phyloP scores from a whole-genome alignment of 768 basidiomycete species.

The Rhodotorula kratochvilovae region DNA sequence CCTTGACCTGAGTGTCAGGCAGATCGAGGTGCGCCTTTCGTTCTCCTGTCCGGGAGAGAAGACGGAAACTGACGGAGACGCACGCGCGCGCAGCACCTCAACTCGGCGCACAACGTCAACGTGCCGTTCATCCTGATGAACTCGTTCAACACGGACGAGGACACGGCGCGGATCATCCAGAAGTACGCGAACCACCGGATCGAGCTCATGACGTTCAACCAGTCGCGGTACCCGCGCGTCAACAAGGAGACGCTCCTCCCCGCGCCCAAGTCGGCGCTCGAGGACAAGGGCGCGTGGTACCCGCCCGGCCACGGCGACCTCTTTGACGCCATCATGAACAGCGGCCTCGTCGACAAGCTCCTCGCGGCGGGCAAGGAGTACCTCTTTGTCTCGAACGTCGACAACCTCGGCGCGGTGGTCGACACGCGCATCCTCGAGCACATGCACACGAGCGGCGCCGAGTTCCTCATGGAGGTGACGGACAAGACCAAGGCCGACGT shows the following conservation, averaged over 20 bases:
- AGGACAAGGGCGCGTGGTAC: conserved; percentile 88
- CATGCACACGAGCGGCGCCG: conserved; percentile 73
- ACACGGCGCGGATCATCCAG: conserved; percentile 92
- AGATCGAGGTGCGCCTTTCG: conserved; percentile 74
- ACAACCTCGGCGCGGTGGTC: conserved; percentile 88
- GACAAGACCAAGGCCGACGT: conserved; percentile 93
- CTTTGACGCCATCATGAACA: conserved; percentile 85
- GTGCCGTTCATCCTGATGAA: conserved; percentile 98
- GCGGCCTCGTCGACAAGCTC: conserved; percentile 83
- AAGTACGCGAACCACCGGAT: conserved; percentile 94
- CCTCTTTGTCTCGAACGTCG: conserved; percentile 94
- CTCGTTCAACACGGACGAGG: conserved; percentile 96
- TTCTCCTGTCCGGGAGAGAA: background rate
- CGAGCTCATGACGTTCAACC: conserved; percentile 59
- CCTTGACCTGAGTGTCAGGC: conserved; percentile 86
- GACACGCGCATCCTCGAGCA: conserved; percentile 69
- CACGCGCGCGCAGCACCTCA: conserved; percentile 60
- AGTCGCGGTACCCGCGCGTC: conserved; percentile 90
- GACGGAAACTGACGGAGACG: too few species aligned
- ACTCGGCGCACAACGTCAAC: conserved; percentile 74
- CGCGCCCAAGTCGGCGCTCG: conserved; percentile 67
- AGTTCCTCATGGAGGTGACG: conserved; percentile 63
- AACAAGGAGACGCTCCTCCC: conserved; percentile 82
- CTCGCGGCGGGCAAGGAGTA: conserved; percentile 91
- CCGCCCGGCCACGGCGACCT: conserved; percentile 95